Percentiles rank a stretch among this genome's conserved stretches.
phyloP scores from a whole-genome alignment of 2,329 filamentous ascomycete genomes.

The Trichoderma hamatum region DNA sequence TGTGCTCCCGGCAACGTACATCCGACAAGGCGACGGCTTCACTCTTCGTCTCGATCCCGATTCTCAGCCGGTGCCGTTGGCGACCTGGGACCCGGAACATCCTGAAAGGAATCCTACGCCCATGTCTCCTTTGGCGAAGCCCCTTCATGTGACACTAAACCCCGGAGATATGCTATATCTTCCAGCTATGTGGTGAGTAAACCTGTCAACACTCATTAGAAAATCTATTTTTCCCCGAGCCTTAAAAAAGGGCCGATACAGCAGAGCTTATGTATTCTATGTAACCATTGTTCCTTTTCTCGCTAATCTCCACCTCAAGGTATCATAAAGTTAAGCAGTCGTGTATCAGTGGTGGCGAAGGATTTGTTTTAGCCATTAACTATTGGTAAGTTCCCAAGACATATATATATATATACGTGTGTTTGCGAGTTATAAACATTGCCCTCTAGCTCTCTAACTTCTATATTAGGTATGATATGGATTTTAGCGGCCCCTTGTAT shows the following conservation, averaged over 20 bases:
- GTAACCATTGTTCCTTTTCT: background rate
- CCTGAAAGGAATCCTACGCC: slow-evolving; percentile 53
- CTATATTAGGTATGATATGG: slow-evolving; percentile 71
- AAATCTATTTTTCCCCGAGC: background rate
- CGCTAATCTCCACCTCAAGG: slow-evolving; percentile 41
- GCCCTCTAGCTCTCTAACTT: slow-evolving; percentile 16
- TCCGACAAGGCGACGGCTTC: slow-evolving; percentile 38
- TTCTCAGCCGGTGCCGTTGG: slow-evolving; percentile 60
- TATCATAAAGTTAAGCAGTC: slow-evolving; percentile 82
- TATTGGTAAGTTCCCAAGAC: slow-evolving; percentile 66
- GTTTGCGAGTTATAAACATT: background rate
- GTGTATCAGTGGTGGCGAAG: slow-evolving; percentile 67
- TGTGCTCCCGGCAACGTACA: slow-evolving; percentile 63
- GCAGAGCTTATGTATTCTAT: background rate
- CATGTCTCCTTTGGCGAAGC: slow-evolving; percentile 62
- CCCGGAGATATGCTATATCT: slow-evolving; percentile 82
- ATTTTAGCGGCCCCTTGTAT: slow-evolving; percentile 71
- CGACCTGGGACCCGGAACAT: slow-evolving; percentile 73
- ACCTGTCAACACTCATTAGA: background rate
- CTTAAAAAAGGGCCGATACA: background rate
- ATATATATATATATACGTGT: background rate
- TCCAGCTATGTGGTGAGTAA: slow-evolving; percentile 72
- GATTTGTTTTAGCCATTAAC: slow-evolving; percentile 77
- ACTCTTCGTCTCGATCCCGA: slow-evolving; percentile 42
- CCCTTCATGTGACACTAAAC: slow-evolving; percentile 68